phyloP scores from a whole-genome alignment of 164 flowering plant species.

The Litsea cubeba region DNA sequence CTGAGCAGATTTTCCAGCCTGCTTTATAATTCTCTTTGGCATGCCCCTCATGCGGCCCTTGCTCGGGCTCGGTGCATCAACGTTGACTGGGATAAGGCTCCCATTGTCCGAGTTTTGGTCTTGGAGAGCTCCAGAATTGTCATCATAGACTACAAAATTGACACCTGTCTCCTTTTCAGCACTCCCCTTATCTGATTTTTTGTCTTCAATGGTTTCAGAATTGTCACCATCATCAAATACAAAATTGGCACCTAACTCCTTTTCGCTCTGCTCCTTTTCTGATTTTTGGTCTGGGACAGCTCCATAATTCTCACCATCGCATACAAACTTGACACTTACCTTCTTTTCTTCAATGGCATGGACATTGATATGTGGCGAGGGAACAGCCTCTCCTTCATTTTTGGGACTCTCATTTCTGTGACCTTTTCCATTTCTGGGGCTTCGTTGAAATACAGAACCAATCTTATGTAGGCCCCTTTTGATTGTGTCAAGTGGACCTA shows the following conservation, averaged over 20 bases:
- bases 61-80: conserved; percentile 26
- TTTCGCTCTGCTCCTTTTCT: neutral
- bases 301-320: conserved; percentile 31
- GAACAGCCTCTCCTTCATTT: conserved; percentile 15
- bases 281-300: conserved; percentile 13
- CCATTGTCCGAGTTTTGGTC: neutral
- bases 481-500: conserved; percentile 17
- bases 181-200: too few species aligned
- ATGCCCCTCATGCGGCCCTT: conserved; percentile 40
- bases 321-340: conserved; percentile 36
- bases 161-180: too few species aligned
- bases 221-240: too few species aligned
- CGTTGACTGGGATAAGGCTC: conserved; percentile 22
- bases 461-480: conserved; percentile 46
- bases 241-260: too few species aligned
- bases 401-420: conserved; percentile 27
- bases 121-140: too few species aligned
- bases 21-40: conserved; percentile 45
- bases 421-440: conserved; percentile 13
- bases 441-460: conserved; percentile 37
- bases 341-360: conserved; percentile 31
- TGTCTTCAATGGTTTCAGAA: too few species aligned
- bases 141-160: too few species aligned
- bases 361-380: conserved; percentile 39
- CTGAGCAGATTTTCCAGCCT: conserved; percentile 26